Evolutionary conservation across 352 stramenopile genomes (phyloP), one percentile per base, ranked within the genome.

Genomic region (Pythium sukuiense): DNA sequence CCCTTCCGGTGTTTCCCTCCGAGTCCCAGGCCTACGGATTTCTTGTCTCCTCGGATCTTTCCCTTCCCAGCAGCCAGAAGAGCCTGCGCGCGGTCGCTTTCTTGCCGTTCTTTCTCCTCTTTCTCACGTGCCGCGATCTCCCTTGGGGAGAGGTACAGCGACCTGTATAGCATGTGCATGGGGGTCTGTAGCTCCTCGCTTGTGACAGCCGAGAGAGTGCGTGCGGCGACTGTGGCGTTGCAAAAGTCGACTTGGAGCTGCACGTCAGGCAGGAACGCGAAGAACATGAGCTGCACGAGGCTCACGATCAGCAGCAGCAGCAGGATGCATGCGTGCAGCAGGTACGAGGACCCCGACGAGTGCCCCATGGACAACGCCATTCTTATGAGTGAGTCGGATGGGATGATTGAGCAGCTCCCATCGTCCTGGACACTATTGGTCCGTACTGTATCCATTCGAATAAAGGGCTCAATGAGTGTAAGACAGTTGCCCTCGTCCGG

Each of bases 141-240:
- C 6, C 73, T 58, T 5, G 85, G 83, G 4, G 83, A 91, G 9
- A 92, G 64, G 61, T 82, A 93, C 7, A 93, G 73, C 69, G 83
- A 93, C 61, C 89, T 81, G 61, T 92, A 93, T 46, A 93, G 75
- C 37, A 91, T 66, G 30, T 78, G 76, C 78, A 93, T 79, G 33
- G 85, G 85, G 55, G 82, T 71, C 52, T 60, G 29, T 32, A 93
- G 70, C 72, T 86, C 80, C 16, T 46, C 37, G 46, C 77, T 88
- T 24, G 80, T 90, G 12, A 49, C 62, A 45, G 59, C 52, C 41
- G 82, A 46, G 9, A 85, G 72, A 48, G 74, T 80, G 24, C 71
- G 33, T 16, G 78, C 72, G 39, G 88, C 61, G 45, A 79, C 80
- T 30, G 65, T 74, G 33, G 71, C 74, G 64, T 90, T 85, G 71